phyloP scores from a whole-genome alignment of 305 asterid species.

The Solanum aculeatissimum region DNA sequence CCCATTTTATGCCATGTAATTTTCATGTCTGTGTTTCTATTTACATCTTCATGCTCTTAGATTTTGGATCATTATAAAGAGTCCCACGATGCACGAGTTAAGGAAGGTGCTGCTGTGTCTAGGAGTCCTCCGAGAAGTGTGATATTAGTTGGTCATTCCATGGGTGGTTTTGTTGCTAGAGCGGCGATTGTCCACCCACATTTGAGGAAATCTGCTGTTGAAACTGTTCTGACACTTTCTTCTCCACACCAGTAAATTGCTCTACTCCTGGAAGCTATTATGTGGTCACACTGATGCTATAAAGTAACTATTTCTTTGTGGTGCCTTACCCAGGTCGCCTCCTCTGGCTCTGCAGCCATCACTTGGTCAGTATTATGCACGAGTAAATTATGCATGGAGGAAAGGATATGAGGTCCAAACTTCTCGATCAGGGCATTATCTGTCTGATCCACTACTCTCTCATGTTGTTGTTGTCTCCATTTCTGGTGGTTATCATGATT shows the following conservation, averaged over 20 bases:
- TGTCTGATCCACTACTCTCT: constrained; percentile 57
- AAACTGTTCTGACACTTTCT: constrained; percentile 88
- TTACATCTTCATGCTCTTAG: constrained; percentile 23
- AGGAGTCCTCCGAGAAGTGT: constrained; percentile 68
- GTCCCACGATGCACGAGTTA: constrained; percentile 46
- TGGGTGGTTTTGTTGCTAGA: constrained; percentile 99
- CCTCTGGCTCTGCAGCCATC: constrained; percentile 94
- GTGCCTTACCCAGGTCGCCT: constrained; percentile 57
- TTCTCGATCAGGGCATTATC: constrained; percentile 44
- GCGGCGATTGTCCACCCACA: constrained; percentile 87
- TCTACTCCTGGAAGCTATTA: constrained; percentile 1
- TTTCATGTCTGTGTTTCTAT: not conserved
- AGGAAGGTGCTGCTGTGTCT: constrained; percentile 59
- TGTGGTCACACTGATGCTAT: constrained; percentile 2
- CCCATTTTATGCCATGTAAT: not conserved
- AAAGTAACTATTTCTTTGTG: not conserved
- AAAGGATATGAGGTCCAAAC: constrained; percentile 67
- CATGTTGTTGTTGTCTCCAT: constrained; percentile 68
- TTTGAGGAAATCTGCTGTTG: constrained; percentile 80
- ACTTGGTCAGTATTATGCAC: constrained; percentile 71
- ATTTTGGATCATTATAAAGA: constrained; percentile 82
- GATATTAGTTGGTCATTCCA: constrained; percentile 95
- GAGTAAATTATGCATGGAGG: constrained; percentile 80
- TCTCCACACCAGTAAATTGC: constrained; percentile 85
- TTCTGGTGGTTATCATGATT: constrained; percentile 95